Evolutionary conservation across 2,329 filamentous ascomycete species (phyloP).

Genomic region (Ascocoryne sarcoides): DNA sequence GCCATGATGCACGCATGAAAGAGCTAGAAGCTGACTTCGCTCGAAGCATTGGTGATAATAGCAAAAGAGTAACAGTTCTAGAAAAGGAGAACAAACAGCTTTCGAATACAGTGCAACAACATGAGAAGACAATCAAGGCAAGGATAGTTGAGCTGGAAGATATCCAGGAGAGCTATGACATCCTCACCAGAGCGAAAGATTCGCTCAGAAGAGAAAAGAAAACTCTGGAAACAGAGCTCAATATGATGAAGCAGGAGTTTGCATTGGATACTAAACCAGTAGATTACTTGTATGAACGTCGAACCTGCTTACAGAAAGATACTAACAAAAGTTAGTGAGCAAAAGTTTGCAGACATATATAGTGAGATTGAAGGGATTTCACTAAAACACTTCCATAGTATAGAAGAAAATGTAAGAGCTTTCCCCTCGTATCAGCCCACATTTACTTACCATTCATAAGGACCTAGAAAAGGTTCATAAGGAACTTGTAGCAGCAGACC

Average conservation of each 20-base stretch:
- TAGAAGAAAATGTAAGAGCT: too few relatives aligned
- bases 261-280: constrained; percentile 3
- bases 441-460: too few relatives aligned
- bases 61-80: constrained; percentile 2
- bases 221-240: constrained; percentile 5
- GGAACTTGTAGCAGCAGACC: too few relatives aligned
- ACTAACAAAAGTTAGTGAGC: constrained; percentile 7
- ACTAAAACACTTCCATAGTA: too few relatives aligned
- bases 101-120: constrained; percentile 1
- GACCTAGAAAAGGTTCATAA: too few relatives aligned
- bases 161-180: constrained; percentile 2
- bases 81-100: constrained; percentile 4
- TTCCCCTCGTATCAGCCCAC: too few relatives aligned
- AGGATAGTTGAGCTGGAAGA: constrained; percentile 4
- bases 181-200: constrained; percentile 4
- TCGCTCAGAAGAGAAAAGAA: constrained; percentile 8
- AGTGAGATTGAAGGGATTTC: constrained; percentile 1
- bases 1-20: not conserved
- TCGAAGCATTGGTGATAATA: constrained; percentile 3
- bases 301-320: not conserved
- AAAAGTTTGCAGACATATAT: constrained; percentile 6
- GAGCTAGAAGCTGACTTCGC: constrained; percentile 7
- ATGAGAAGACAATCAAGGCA: constrained; percentile 1
- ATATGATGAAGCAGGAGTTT: constrained; percentile 11
- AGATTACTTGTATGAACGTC: constrained; percentile 9